Conservation (phyloP, 495 filamentous ascomycete genomes). For the Amorphotheca resinae region DNA sequence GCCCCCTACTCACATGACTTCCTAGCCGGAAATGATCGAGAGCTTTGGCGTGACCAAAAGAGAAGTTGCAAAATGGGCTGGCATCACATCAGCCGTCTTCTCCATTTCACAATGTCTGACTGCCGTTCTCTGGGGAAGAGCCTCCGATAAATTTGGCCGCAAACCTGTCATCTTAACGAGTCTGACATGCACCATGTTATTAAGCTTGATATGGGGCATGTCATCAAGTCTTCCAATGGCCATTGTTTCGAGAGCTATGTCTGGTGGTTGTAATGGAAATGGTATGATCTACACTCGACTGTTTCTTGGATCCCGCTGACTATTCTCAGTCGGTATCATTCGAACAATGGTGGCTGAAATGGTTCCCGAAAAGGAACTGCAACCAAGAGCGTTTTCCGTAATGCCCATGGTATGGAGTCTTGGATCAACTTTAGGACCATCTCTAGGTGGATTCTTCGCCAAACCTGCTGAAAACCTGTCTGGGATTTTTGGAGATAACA, state of each 20-base stretch:
- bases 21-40: constrained; percentile 72
- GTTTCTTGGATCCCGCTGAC: neutral
- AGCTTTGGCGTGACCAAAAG: constrained; percentile 60
- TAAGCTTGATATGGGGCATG: constrained; percentile 65
- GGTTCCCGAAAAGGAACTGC: constrained; percentile 69
- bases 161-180: constrained; percentile 65
- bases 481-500: constrained; percentile 48
- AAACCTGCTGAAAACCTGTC: constrained; percentile 58
- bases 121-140: constrained; percentile 67
- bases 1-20: constrained; percentile 17
- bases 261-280: constrained; percentile 56
- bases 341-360: constrained; percentile 62
- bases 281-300: constrained; percentile 25
- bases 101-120: constrained; percentile 60
- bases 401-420: constrained; percentile 78
- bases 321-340: constrained; percentile 45
- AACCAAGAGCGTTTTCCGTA: constrained; percentile 69
- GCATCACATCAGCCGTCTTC: constrained; percentile 60
- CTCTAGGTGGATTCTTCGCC: constrained; percentile 75
- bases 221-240: constrained; percentile 60
- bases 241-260: constrained; percentile 51
- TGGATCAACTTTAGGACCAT: constrained; percentile 78
- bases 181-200: constrained; percentile 58
- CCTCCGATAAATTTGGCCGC: constrained; percentile 59
- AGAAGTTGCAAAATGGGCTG: constrained; percentile 66